Conservation (phyloP, 352 stramenopile genomes). For the Pythium diclinum region DNA sequence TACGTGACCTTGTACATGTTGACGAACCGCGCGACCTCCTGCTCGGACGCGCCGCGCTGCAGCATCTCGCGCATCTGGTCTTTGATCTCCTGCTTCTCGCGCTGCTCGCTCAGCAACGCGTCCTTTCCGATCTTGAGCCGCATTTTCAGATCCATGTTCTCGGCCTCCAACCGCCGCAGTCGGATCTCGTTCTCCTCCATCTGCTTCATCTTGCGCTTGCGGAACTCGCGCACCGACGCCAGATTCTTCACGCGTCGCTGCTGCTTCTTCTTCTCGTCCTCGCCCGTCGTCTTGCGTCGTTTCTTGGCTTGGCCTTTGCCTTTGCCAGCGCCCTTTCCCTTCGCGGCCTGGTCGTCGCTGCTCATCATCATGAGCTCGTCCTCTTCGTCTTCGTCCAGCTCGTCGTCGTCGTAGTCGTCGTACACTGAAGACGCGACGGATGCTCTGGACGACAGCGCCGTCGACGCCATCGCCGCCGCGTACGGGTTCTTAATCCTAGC, state of each 20-base stretch:
- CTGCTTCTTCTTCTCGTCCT: conserved; percentile 56
- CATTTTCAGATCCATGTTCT: conserved; percentile 82
- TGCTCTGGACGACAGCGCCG: conserved; percentile 14
- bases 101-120: conserved; percentile 63
- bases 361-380: conserved; percentile 10
- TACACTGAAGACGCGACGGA: conserved; percentile 17
- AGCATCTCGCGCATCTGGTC: conserved; percentile 80
- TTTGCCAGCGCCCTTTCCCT: neutral
- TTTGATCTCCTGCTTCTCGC: conserved; percentile 77
- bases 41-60: conserved; percentile 58
- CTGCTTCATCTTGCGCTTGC: conserved; percentile 75
- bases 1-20: conserved; percentile 85
- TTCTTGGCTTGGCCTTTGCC: conserved; percentile 14
- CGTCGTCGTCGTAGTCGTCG: conserved; percentile 29
- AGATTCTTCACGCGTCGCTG: conserved; percentile 70
- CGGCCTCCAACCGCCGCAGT: conserved; percentile 58
- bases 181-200: conserved; percentile 65
- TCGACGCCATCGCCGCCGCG: conserved; percentile 12
- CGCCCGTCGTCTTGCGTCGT: conserved; percentile 18
- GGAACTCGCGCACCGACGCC: conserved; percentile 69
- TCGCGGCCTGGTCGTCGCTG: conserved; percentile 6
- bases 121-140: conserved; percentile 80
- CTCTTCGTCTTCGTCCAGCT: conserved; percentile 26
- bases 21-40: conserved; percentile 73
- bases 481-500: neutral